phyloP scores from a whole-genome alignment of 2,329 filamentous ascomycete species.

The Trichoderma cornu-damae region DNA sequence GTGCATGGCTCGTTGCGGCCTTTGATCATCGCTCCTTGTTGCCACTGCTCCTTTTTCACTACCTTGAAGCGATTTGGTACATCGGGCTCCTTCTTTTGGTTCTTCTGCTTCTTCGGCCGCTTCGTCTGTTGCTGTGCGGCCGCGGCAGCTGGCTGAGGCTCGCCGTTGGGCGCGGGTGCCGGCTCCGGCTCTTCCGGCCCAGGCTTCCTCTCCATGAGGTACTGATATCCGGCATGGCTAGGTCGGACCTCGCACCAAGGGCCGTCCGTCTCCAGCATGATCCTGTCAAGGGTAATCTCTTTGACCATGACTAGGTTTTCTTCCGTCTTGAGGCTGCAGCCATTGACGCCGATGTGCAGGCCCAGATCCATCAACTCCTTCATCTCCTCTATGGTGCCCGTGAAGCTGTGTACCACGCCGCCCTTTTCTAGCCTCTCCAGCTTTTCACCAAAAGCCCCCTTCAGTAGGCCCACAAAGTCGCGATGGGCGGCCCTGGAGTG shows the following conservation, averaged over 20 bases:
- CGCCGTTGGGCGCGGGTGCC: constrained; percentile 26
- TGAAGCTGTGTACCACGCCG: constrained; percentile 93
- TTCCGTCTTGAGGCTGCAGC: constrained; percentile 89
- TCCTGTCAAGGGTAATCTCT: constrained; percentile 67
- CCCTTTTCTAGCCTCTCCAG: constrained; percentile 64
- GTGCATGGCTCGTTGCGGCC: constrained; percentile 88
- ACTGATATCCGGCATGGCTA: constrained; percentile 77
- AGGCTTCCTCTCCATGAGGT: constrained; percentile 45
- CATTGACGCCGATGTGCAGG: constrained; percentile 90
- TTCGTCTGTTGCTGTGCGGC: constrained; percentile 25
- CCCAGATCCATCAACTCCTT: constrained; percentile 70
- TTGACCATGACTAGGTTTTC: constrained; percentile 85
- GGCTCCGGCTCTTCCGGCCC: constrained; percentile 23
- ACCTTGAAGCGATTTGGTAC: constrained; percentile 69
- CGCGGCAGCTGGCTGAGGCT: constrained; percentile 12
- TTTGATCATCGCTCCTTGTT: constrained; percentile 83
- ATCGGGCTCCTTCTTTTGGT: constrained; percentile 57
- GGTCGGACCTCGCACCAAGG: constrained; percentile 96
- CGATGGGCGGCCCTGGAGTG: constrained; percentile 82
- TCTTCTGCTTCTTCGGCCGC: constrained; percentile 42
- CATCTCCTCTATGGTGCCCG: constrained; percentile 82
- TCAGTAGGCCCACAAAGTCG: constrained; percentile 74
- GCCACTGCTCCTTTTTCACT: constrained; percentile 96
- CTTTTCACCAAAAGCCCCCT: constrained; percentile 49
- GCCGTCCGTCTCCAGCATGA: constrained; percentile 96